A percentile compares a stretch with the other conserved stretches of the same genome.
phyloP scores from a whole-genome alignment of 2,329 filamentous ascomycete genomes.

The Cryoendolithus antarcticus region DNA sequence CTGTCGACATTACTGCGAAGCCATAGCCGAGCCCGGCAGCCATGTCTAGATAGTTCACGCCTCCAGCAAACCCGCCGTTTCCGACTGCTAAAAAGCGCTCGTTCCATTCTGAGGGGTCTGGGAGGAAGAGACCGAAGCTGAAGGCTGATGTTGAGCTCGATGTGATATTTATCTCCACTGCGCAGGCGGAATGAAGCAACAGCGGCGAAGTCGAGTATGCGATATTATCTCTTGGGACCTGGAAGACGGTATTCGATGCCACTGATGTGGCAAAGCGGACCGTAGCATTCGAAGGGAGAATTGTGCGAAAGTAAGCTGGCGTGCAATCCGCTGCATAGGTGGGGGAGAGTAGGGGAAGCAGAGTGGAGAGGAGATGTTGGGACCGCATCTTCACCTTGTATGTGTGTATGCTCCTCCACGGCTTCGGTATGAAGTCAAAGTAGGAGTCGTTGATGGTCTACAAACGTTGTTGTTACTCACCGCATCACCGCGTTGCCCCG shows the following conservation, averaged over 20 bases:
- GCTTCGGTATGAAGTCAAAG: too few species aligned
- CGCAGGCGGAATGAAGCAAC: constrained; percentile 20
- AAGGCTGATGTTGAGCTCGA: constrained; percentile 17
- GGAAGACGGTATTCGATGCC: constrained; percentile 25
- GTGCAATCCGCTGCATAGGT: constrained; percentile 20
- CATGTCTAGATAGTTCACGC: constrained; percentile 39
- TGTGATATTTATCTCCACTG: constrained; percentile 19
- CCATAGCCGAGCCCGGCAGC: constrained; percentile 28
- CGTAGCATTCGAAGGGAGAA: constrained; percentile 23
- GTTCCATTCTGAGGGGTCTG: constrained; percentile 18
- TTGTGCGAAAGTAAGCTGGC: constrained; percentile 20
- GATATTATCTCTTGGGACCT: constrained; percentile 25
- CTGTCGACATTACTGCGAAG: constrained; percentile 33
- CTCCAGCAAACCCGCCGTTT: constrained; percentile 36
- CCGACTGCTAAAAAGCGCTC: constrained; percentile 27
- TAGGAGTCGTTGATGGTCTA: too few species aligned
- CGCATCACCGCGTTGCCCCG: too few species aligned
- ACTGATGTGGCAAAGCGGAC: constrained; percentile 25
- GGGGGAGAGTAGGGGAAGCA: constrained; percentile 2
- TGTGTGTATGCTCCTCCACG: too few species aligned
- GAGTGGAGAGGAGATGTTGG: constrained; percentile 3
- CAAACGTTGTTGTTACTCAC: too few species aligned
- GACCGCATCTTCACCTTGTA: constrained; percentile 1
- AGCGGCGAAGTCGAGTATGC: constrained; percentile 30
- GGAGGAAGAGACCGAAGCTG: constrained; percentile 22